phyloP scores from a whole-genome alignment of 257 asterid genomes.

The Rubia yunnanensis region DNA sequence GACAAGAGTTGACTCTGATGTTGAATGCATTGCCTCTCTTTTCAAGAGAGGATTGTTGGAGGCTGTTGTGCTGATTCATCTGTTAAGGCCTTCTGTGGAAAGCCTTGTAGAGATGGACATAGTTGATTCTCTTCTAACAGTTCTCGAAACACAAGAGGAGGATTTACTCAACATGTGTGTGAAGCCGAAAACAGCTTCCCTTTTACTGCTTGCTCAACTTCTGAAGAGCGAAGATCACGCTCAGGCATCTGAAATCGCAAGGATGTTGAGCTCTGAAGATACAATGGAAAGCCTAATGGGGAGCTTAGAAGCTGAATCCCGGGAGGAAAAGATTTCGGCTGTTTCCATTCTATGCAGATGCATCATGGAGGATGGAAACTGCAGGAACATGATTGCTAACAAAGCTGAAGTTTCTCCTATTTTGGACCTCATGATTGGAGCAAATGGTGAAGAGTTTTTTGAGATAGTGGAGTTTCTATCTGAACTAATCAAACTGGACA shows the following conservation, averaged over 20 bases:
- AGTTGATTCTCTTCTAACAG: constrained; percentile 37
- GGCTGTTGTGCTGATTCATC: constrained; percentile 58
- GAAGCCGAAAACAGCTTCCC: constrained; percentile 48
- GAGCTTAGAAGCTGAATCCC: constrained; percentile 37
- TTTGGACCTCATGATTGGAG: constrained; percentile 41
- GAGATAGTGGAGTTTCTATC: constrained; percentile 60
- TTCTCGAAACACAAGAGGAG: constrained; percentile 23
- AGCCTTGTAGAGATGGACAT: constrained; percentile 45
- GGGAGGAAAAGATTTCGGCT: constrained; percentile 50
- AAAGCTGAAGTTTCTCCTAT: constrained; percentile 43
- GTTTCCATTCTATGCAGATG: constrained; percentile 58
- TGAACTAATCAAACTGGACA: constrained; percentile 59
- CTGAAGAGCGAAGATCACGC: constrained; percentile 30
- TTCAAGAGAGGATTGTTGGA: constrained; percentile 62
- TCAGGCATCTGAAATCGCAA: constrained; percentile 22
- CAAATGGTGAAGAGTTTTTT: constrained; percentile 37
- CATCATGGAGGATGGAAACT: constrained; percentile 60
- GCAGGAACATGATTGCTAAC: constrained; percentile 56
- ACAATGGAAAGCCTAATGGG: constrained; percentile 29
- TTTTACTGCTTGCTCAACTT: constrained; percentile 44
- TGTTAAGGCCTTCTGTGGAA: constrained; percentile 29
- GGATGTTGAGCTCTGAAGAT: constrained; percentile 25
- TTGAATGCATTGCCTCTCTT: constrained; percentile 49
- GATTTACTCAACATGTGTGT: constrained; percentile 26
- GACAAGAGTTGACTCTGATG: constrained; percentile 71